Base-by-base conservation (phyloP, 1,139 yeast genomes). In the Pichia sp. region DNA sequence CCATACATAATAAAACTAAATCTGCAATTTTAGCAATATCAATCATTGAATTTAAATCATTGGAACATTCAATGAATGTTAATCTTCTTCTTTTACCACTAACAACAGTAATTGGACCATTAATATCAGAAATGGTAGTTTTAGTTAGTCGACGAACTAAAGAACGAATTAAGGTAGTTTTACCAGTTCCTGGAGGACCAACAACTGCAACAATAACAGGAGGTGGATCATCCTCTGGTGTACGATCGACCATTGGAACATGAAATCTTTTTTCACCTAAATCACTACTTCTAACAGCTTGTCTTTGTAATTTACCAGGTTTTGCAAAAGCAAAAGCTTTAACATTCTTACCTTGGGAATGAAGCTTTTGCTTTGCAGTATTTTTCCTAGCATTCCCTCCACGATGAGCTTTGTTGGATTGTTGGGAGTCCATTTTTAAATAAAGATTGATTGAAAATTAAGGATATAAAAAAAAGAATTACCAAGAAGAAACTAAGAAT, bases 151-250 rank as follows among this genome's bases (percentile, higher is more conserved):
- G 69, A 62, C 91, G 74, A 11, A 93, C 88, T 46, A 93, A 69
- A 9, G 96, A 88, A 60, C 87, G 83, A 58, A 93, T 87, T 57
- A 93, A 70, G 1, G 98, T 91, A 16, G 96, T 78, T 60, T 93
- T 93, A 50, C 99, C 99, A 1, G 97, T 91, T 11, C 99, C 99
- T 8, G 96, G 96, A 9, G 99, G 99, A 0, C 99, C 99, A 15
- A 91, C 96, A 6, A 91, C 95, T 0, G 96, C 96, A 28, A 93
- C 87, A 43, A 93, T 80, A 19, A 91, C 83, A 41, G 98, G 98
- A 28, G 98, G 97, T 1, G 98, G 96, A 57, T 83, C 93, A 55
- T 89, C 96, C 43, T 91, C 98, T 0, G 98, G 97, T 0, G 97
- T 88, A 55, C 98, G 72, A 59, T 91, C 96, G 39, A 91, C 84